Evolutionary conservation across 2,329 filamentous ascomycete species (phyloP).

Genomic region (Pseudogymnoascus sp.): DNA sequence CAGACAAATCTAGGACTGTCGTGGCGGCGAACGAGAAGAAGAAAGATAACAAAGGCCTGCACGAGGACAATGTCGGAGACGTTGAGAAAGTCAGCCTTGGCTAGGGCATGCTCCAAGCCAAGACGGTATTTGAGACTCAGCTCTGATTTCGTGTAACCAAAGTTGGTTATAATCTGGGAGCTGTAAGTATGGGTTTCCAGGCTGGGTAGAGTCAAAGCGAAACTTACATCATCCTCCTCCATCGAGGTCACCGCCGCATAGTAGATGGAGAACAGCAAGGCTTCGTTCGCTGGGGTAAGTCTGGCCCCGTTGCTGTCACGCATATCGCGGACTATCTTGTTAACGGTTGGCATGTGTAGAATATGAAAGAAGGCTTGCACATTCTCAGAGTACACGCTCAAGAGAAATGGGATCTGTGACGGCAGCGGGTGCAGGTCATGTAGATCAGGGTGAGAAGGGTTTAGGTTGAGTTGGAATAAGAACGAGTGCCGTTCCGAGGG

Average conservation of each 20-base stretch:
- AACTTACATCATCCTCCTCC: conserved; percentile 48
- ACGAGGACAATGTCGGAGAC: conserved; percentile 42
- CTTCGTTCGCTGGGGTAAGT: conserved; percentile 40
- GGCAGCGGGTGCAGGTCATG: conserved; percentile 43
- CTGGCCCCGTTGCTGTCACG: conserved; percentile 27
- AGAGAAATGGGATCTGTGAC: conserved; percentile 47
- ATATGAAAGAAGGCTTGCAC: conserved; percentile 40
- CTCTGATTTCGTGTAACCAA: conserved; percentile 41
- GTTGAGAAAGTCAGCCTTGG: conserved; percentile 43
- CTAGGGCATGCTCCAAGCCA: conserved; percentile 43
- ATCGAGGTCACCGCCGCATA: conserved; percentile 49
- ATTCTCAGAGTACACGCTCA: conserved; percentile 45
- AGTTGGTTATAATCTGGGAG: conserved; percentile 38
- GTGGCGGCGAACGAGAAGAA: conserved; percentile 35
- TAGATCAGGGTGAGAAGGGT: conserved; percentile 26
- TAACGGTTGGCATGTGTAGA: conserved; percentile 41
- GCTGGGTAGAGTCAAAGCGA: not conserved
- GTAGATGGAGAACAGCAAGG: conserved; percentile 50
- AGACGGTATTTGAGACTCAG: conserved; percentile 41
- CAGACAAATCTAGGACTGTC: conserved; percentile 47
- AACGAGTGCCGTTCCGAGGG: conserved; percentile 44
- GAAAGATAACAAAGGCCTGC: conserved; percentile 44
- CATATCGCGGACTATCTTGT: conserved; percentile 32
- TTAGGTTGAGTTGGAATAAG: conserved; percentile 42
- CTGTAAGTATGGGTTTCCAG: not conserved